These are phyloP conservation scores for Ganoderma lingzhi DNA, from an alignment of 1,284 basidiomycete genomes.

Conservation along the genomic window DNA sequence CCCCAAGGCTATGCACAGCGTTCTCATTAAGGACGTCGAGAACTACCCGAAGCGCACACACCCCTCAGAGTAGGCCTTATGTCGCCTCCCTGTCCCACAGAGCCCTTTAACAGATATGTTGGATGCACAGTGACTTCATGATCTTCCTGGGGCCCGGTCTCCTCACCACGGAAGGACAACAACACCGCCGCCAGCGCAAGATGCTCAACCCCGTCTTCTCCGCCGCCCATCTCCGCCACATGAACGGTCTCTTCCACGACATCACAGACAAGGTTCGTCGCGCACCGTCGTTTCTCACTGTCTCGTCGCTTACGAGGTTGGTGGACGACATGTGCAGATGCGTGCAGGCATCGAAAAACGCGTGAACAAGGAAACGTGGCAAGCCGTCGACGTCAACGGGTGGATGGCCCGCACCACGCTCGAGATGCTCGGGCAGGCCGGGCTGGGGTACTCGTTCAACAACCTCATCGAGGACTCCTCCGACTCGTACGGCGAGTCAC, in stretches of 20 bases:
- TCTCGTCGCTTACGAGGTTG: background rate
- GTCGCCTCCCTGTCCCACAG: background rate
- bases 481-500: conserved; percentile 38
- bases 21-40: conserved; percentile 48
- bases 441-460: conserved; percentile 47
- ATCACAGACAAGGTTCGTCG: conserved; percentile 20
- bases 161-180: conserved; percentile 17
- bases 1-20: conserved; percentile 47
- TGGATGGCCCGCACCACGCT: conserved; percentile 46
- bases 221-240: conserved; percentile 23
- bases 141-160: conserved; percentile 24
- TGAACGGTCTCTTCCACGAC: conserved; percentile 26
- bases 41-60: conserved; percentile 14
- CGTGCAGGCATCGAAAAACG: conserved; percentile 29
- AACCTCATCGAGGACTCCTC: conserved; percentile 35
- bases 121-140: conserved; percentile 11
- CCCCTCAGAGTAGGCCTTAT: conserved; percentile 10
- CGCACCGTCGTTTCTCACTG: background rate
- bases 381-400: conserved; percentile 40
- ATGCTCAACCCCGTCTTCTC: conserved; percentile 31
- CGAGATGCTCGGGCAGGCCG: conserved; percentile 47
- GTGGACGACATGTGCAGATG: conserved; percentile 22
- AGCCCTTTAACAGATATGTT: background rate
- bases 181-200: conserved; percentile 31
- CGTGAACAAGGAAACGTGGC: conserved; percentile 10